Base-by-base conservation (phyloP, 108 stramenopile species). In the Cyclotella atomus region DNA sequence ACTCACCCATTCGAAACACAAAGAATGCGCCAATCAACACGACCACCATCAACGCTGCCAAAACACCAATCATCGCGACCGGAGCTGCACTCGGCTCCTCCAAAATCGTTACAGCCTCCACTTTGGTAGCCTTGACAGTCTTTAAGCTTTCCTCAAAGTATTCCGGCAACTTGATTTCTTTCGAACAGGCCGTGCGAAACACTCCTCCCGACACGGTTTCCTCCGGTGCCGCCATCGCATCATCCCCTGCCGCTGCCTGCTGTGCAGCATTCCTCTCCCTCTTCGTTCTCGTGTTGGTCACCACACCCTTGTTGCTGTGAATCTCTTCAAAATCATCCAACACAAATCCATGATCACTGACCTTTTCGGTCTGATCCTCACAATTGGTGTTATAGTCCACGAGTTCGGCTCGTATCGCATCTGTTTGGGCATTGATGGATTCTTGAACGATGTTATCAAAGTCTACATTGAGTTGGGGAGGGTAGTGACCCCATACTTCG, bases 401-500 rank as follows among this genome's bases (percentile, higher is more conserved):
- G 27, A 70, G 30, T 49, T 70, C 57, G 2, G 23, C 35, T 43
- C 70, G 70, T 7, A 70, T 70, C 2, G n/a, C 33, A 8, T 16
- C 20, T 5, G 23, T 29, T 14, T 59, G 45, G 5, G 57, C 35
- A 21, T 70, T 49, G 59, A 70, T 70, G 25, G 70, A 70, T 5
- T 70, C 57, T 49, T 70, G 54, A 8, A 70, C 57, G 21, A 70
- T 70, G 70, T 70, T 32, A 21, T 70, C 70, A 49, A 70, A 70
- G 70, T 70, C 70, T 38, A 70, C 45, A 21, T 59, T 33, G 14
- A 56, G 56, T 1, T 35, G 29, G 9, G 57, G 70, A 3, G 41
- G 41, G 59, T 59, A 70, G 30, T 70, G 70, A 5, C 70, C 70
- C 30, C 70, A 44, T 15, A 70, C 57, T 60, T 59, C 59, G 17